Base-by-base conservation (phyloP, 2,329 filamentous ascomycete genomes). In the Pseudogymnoascus sp. region DNA sequence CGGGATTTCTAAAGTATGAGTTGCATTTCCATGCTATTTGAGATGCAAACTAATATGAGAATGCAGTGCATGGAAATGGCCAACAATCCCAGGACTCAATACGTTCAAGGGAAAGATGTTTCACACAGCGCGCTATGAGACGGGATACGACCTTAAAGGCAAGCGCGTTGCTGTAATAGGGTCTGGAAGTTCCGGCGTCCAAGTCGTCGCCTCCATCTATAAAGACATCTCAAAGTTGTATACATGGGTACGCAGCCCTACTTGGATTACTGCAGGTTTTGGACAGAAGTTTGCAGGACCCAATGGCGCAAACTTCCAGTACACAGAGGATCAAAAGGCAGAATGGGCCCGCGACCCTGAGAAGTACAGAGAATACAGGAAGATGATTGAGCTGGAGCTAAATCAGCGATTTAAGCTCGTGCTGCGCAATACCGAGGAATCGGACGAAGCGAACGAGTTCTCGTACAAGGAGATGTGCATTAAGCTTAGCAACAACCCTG, bases 191-290 rank as follows among this genome's bases (percentile, higher is more conserved):
- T 81, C 80, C 5, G 82, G 79, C 0, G 77, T 82, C 3, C 82
- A 84, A 68, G 76, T 85, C 4, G 75, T 82, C 2, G 78, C 79
- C 2, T 73, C 72, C 5, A 79, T 82, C 47, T 77, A 80, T 4
- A 79, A 78, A 62, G 74, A 77, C 4, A 79, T 79, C 4, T 75
- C 77, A 1, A 74, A 79, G 16, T 70, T 85, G 18, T 80, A 79
- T 0, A 73, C 84, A n/a, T 84, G 81, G 69, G 81, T 85, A 68
- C 75, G 83, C 31, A 81, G 81, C 0, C 80, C 83, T 0, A 84
- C 84, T 66, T 86, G 82, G 82, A 70, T 85, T 7, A 67, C 67
- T 0, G 62, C 65, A 63, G 70, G 64, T 62, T 69, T 59, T 65
- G 68, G 53, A 66, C 70, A 70, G 62, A 71, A 67, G 33, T 66